These are phyloP conservation scores for Xerocomus minutiporus DNA, from an alignment of 1,284 basidiomycete species.

Conservation along the genomic window DNA sequence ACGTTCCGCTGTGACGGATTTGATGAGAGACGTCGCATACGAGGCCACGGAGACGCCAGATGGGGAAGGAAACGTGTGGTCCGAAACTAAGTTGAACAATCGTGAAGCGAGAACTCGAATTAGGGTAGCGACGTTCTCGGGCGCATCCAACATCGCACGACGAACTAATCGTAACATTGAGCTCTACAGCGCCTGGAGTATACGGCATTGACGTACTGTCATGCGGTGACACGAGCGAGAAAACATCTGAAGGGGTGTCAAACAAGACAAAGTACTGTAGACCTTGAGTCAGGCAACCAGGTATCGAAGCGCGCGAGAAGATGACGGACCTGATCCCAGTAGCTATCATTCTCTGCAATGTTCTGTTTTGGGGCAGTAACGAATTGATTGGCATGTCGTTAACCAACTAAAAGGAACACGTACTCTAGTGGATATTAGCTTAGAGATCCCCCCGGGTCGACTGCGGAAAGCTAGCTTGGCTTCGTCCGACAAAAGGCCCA, in stretches of 20 bases:
- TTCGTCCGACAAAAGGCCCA: conserved; percentile 80
- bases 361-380: conserved; percentile 42
- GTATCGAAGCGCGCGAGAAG: not conserved
- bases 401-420: conserved; percentile 1
- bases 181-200: not conserved
- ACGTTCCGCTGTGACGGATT: conserved; percentile 48
- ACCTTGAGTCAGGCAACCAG: conserved; percentile 13
- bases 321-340: conserved; percentile 76
- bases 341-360: conserved; percentile 67
- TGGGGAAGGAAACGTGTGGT: conserved; percentile 75
- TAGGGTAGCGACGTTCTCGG: conserved; percentile 81
- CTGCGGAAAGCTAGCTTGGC: conserved; percentile 85
- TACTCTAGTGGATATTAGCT: conserved; percentile 67
- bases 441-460: conserved; percentile 72
- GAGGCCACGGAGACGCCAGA: conserved; percentile 52
- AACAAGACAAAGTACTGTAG: conserved; percentile 77
- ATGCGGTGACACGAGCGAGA: conserved; percentile 79
- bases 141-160: conserved; percentile 73
- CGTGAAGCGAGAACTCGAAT: conserved; percentile 70
- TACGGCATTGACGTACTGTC: conserved; percentile 69
- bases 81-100: conserved; percentile 76
- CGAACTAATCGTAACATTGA: conserved; percentile 51
- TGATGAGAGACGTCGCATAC: conserved; percentile 66
- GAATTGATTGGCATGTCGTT: conserved; percentile 7
- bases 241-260: conserved; percentile 83